A percentile compares a stretch with the other conserved stretches of the same genome.
These are phyloP conservation scores for Botryotinia calthae DNA, from an alignment of 2,329 filamentous ascomycete species.

Conservation along the genomic window DNA sequence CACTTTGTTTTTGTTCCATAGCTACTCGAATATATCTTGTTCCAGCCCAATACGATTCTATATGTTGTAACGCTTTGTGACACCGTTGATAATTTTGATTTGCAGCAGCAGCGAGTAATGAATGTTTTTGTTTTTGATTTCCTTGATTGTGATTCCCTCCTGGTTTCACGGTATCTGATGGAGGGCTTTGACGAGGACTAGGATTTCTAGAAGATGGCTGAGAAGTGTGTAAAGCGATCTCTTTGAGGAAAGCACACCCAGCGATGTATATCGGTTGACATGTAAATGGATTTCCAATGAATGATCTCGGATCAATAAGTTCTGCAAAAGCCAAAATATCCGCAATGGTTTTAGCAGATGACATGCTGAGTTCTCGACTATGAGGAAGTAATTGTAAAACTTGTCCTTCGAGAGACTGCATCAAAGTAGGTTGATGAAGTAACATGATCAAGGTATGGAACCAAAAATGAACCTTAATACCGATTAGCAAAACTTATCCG, in stretches of 20 bases:
- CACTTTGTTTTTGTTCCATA: constrained; percentile 82
- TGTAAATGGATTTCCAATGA: constrained; percentile 84
- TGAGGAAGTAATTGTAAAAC: constrained; percentile 74
- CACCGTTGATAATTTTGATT: constrained; percentile 86
- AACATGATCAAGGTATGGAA: constrained; percentile 77
- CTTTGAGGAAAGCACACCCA: constrained; percentile 83
- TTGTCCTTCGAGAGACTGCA: constrained; percentile 70
- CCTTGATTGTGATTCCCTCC: constrained; percentile 28
- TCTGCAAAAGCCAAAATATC: constrained; percentile 86
- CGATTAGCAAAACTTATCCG: constrained; percentile 68
- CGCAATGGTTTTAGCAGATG: constrained; percentile 76
- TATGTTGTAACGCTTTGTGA: constrained; percentile 75
- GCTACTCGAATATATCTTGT: constrained; percentile 84
- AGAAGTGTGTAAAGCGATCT: constrained; percentile 69
- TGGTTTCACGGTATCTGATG: constrained; percentile 20
- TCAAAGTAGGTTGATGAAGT: constrained; percentile 76
- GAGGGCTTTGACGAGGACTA: constrained; percentile 29
- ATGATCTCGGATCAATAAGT: constrained; percentile 79
- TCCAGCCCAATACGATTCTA: constrained; percentile 84
- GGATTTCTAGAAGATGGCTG: constrained; percentile 59
- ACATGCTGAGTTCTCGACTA: constrained; percentile 63
- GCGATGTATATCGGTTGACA: constrained; percentile 91
- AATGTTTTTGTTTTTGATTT: constrained; percentile 55
- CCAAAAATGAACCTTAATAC: constrained; percentile 80
- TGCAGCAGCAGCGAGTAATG: constrained; percentile 73